Percentiles rank a stretch among this genome's conserved stretches.
Conservation (phyloP, 306 rosid species). For the Corylus avellana region DNA sequence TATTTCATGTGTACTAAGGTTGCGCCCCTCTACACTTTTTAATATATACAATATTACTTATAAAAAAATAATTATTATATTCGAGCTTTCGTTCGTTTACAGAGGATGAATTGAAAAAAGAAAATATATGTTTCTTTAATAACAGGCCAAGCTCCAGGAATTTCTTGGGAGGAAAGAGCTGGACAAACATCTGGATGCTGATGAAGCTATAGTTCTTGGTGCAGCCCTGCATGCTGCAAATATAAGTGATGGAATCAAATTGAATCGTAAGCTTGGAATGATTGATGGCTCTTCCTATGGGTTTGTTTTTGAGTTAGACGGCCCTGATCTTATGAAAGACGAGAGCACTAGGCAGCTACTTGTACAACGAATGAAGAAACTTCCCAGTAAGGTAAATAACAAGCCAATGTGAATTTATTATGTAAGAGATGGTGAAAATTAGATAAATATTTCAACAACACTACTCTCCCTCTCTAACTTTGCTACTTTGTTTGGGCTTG, state of each 20-base stretch:
- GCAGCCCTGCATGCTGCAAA: constrained; percentile 92
- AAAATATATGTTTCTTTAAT: constrained; percentile 5
- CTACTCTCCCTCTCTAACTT: constrained; percentile 15
- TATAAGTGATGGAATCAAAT: constrained; percentile 95
- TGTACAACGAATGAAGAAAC: constrained; percentile 82
- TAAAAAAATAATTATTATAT: background rate
- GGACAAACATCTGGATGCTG: constrained; percentile 97
- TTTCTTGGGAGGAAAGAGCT: constrained; percentile 88
- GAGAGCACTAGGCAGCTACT: constrained; percentile 83
- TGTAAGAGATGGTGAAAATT: constrained; percentile 21
- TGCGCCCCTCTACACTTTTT: no score
- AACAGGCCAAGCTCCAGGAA: constrained; percentile 92
- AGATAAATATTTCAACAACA: constrained; percentile 20
- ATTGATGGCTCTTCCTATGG: constrained; percentile 92
- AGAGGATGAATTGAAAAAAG: background rate
- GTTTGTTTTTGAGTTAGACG: constrained; percentile 69
- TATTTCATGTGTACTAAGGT: no score
- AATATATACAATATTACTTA: no score
- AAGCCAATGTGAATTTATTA: constrained; percentile 17
- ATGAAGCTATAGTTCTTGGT: constrained; percentile 96
- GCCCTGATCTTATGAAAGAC: constrained; percentile 71
- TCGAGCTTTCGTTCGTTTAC: background rate
- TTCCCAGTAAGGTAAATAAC: constrained; percentile 79
- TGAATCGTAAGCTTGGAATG: constrained; percentile 98
- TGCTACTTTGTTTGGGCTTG: constrained; percentile 26